phyloP scores from a whole-genome alignment of 176 grass and related monocot genomes.

The sorghum (Sorghum bicolor) region DNA sequence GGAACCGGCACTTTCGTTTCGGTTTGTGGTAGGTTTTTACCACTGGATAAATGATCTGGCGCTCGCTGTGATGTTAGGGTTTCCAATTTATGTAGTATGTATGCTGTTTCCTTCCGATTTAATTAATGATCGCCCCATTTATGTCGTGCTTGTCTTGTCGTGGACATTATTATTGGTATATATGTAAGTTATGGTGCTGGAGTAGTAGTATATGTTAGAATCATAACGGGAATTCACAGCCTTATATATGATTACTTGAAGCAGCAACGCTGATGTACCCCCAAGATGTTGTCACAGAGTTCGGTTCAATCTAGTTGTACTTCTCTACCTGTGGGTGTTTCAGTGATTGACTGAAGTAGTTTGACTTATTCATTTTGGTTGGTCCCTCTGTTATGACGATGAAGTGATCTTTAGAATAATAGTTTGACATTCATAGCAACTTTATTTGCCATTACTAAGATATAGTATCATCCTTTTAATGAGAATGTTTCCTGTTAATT shows the following conservation, averaged over 20 bases:
- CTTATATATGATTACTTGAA: neutral
- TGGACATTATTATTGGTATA: neutral
- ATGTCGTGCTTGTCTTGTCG: neutral
- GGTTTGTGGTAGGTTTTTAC: neutral
- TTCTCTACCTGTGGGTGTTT: neutral
- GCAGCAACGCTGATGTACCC: neutral
- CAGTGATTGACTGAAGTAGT: neutral
- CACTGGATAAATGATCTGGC: neutral
- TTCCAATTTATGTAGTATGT: neutral
- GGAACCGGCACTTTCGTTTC: neutral
- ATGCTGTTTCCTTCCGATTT: neutral
- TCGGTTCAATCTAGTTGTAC: neutral
- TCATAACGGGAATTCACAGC: neutral
- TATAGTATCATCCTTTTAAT: neutral
- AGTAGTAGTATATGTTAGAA: neutral
- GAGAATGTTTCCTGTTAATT: neutral
- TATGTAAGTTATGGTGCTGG: neutral
- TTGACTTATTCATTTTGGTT: neutral
- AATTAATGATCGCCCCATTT: neutral
- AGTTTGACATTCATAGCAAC: neutral
- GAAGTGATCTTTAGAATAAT: neutral
- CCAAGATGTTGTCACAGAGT: neutral
- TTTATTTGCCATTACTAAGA: neutral
- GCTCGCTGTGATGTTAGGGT: neutral
- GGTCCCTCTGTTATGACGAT: neutral